These are phyloP conservation scores for Parastagonospora nodorum DNA, from an alignment of 2,329 filamentous ascomycete species.

Conservation along the genomic window DNA sequence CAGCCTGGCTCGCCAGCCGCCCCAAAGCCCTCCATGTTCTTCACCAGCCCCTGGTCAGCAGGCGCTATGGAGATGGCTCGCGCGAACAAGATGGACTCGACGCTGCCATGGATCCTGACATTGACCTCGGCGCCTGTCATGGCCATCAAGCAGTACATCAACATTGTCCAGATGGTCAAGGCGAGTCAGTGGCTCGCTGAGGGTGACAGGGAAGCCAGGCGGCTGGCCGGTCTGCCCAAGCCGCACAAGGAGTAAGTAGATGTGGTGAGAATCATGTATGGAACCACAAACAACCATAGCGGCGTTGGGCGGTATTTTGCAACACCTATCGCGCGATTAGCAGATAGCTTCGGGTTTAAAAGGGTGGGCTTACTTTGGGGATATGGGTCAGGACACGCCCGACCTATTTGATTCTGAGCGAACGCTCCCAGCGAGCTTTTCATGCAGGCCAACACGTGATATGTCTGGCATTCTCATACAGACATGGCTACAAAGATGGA, in stretches of 20 bases:
- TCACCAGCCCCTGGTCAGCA: slow-evolving; percentile 88
- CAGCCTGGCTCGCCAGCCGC: slow-evolving; percentile 72
- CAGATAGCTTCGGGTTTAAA: not conserved
- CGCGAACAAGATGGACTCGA: slow-evolving; percentile 77
- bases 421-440: not conserved
- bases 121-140: slow-evolving; percentile 84
- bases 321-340: not conserved
- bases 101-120: slow-evolving; percentile 77
- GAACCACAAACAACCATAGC: not conserved
- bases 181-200: slow-evolving; percentile 91
- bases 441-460: not conserved
- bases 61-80: slow-evolving; percentile 87
- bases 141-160: slow-evolving; percentile 90
- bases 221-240: slow-evolving; percentile 42
- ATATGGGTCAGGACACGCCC: not conserved
- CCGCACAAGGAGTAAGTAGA: slow-evolving; percentile 7
- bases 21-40: slow-evolving; percentile 72
- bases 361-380: not conserved
- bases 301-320: slow-evolving; percentile 4
- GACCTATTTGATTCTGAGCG: not conserved
- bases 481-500: too few relatives aligned
- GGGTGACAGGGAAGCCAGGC: slow-evolving; percentile 75
- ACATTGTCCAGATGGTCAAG: slow-evolving; percentile 91
- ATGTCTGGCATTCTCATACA: too few relatives aligned
- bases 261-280: slow-evolving; percentile 12